These are phyloP conservation scores for Colletotrichum sp. DNA, from an alignment of 2,329 filamentous ascomycete genomes.

Conservation along the genomic window DNA sequence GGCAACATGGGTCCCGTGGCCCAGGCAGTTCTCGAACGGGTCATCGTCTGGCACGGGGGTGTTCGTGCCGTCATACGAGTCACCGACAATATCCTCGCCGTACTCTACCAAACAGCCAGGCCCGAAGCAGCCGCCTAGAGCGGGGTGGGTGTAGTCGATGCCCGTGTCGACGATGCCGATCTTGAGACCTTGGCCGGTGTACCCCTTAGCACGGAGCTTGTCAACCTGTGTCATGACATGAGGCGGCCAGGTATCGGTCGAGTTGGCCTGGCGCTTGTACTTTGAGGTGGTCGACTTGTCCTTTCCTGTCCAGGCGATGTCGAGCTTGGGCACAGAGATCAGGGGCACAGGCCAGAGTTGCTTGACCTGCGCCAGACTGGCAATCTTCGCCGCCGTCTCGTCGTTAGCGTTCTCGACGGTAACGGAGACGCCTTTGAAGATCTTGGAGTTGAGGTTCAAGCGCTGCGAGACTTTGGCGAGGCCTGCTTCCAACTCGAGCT, in stretches of 20 bases:
- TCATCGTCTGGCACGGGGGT: slow-evolving; percentile 39
- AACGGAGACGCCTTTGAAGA: slow-evolving; percentile 55
- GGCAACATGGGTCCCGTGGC: slow-evolving; percentile 50
- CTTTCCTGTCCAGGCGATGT: slow-evolving; percentile 47
- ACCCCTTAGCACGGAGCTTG: slow-evolving; percentile 51
- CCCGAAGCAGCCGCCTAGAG: slow-evolving; percentile 53
- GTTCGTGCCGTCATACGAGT: slow-evolving; percentile 32
- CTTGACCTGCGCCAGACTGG: slow-evolving; percentile 49
- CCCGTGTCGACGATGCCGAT: slow-evolving; percentile 57
- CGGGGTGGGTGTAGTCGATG: slow-evolving; percentile 50
- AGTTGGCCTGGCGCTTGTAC: slow-evolving; percentile 14
- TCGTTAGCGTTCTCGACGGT: slow-evolving; percentile 50
- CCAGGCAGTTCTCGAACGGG: slow-evolving; percentile 41
- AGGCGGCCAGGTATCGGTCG: slow-evolving; percentile 47
- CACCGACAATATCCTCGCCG: slow-evolving; percentile 49
- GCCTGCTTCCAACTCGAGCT: slow-evolving; percentile 11
- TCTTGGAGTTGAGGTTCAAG: slow-evolving; percentile 22
- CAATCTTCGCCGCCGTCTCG: slow-evolving; percentile 46
- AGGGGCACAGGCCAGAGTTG: slow-evolving; percentile 53
- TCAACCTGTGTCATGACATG: slow-evolving; percentile 64
- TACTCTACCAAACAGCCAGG: slow-evolving; percentile 46
- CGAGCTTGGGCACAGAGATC: slow-evolving; percentile 42
- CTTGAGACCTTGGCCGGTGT: slow-evolving; percentile 56
- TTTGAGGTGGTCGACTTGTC: background rate
- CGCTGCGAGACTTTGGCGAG: slow-evolving; percentile 21